Evolutionary conservation across 768 basidiomycete genomes (phyloP), one percentile per base, ranked within the genome.

Genomic region (Boletus bicolor): DNA sequence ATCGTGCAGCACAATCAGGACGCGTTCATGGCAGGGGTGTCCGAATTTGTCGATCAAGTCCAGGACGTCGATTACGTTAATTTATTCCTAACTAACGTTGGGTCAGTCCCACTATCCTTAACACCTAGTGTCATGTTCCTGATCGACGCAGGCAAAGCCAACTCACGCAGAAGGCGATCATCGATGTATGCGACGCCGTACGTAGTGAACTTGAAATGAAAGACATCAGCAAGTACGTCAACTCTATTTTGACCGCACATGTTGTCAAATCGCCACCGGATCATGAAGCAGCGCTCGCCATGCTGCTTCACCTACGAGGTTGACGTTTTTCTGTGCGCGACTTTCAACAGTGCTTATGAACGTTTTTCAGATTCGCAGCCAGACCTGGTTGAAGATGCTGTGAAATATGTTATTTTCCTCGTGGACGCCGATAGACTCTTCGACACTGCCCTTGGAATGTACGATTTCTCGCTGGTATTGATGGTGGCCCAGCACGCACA

Each of bases 321-420:
- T 51, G 52, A 75, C 2, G 21, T 30, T 14, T 58, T 35, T 8
- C 10, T 30, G 7, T 11, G 17, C n/a, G 14, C 28, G 9, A 41
- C 9, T 12, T 48, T 19, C 17, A 15, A 34, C 1, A 14, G 7
- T 28, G 15, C 46, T 51, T 14, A 55, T 21, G 35, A 19, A 4
- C 17, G 1, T 37, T 47, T 43, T 49, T 43, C 30, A 71, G 59
- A 59, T 14, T 73, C 77, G 9, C 80, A 91, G 58, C 83, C 89
- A 0, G 79, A 83, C 28, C 71, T 93, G 3, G 91, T 97, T 14
- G 95, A 99, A 67, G 95, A 98, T 55, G 97, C 97, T 7, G 90
- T 98, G 64, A 98, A 95, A 68, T 99, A 98, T 67, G 88, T 98
- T 69, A 98, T 98, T 70, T 99, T 98, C 79, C 82, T 99, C 34